A percentile compares a stretch with the other conserved stretches of the same genome.
These are phyloP conservation scores for Suaeda aralocaspica DNA, from an alignment of 148 eudicot species.

Conservation along the genomic window DNA sequence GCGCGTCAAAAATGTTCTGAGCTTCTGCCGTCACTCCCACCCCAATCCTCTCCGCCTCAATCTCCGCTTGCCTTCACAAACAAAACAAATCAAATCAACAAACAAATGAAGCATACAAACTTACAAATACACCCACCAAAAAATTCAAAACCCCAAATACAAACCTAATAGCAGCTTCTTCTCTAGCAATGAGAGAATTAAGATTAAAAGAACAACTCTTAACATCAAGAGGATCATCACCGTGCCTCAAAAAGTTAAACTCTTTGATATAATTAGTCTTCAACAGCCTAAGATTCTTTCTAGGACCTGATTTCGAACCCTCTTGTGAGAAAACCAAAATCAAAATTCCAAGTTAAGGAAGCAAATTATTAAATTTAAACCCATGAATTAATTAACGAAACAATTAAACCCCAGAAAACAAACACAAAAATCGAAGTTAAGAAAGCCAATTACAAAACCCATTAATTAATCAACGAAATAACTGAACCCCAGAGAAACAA, in stretches of 20 bases:
- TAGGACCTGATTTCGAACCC: constrained; percentile 56
- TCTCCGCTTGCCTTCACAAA: constrained; percentile 77
- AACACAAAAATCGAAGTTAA: too few relatives aligned
- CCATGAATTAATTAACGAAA: background rate
- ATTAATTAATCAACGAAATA: background rate
- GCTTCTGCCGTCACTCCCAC: constrained; percentile 92
- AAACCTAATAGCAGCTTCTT: constrained; percentile 85
- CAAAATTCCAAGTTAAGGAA: too few relatives aligned
- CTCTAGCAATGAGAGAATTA: constrained; percentile 61
- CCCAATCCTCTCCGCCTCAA: constrained; percentile 91
- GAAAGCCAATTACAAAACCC: constrained; percentile 10
- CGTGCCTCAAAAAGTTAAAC: constrained; percentile 60
- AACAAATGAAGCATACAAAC: background rate
- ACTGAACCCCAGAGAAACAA: constrained; percentile 7
- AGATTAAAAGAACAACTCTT: constrained; percentile 70
- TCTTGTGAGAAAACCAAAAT: too few relatives aligned
- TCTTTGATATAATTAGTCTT: constrained; percentile 79
- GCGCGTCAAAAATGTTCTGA: constrained; percentile 81
- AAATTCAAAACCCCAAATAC: background rate
- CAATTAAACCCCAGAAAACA: background rate
- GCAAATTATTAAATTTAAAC: constrained; percentile 8
- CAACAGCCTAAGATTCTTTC: constrained; percentile 69
- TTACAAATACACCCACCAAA: background rate
- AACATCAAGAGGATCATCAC: constrained; percentile 73
- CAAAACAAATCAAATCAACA: background rate